Evolutionary conservation across 2,329 filamentous ascomycete genomes (phyloP).

Genomic region (Tolypocladium amazonense): DNA sequence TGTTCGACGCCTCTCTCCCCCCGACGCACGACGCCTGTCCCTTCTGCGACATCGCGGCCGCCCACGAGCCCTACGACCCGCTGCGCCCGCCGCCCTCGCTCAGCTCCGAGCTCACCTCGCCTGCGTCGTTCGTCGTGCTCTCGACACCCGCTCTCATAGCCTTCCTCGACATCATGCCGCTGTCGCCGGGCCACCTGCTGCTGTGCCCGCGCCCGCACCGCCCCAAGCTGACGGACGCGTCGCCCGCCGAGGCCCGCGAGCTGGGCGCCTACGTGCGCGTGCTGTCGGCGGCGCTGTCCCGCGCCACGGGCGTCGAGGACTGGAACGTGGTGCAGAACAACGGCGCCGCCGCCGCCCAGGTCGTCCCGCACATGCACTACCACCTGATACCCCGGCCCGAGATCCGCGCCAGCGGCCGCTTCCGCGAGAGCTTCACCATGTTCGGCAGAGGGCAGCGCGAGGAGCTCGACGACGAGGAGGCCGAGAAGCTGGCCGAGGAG

Average conservation of each 20-base stretch:
- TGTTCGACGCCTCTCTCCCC: constrained; percentile 25
- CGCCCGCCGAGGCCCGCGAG: constrained; percentile 50
- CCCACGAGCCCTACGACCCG: constrained; percentile 38
- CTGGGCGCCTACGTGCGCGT: constrained; percentile 60
- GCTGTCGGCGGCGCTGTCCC: constrained; percentile 59
- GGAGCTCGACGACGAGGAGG: constrained; percentile 70
- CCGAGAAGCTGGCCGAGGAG: constrained; percentile 43
- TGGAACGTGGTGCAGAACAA: constrained; percentile 99
- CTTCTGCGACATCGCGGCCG: constrained; percentile 48
- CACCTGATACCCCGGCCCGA: constrained; percentile 84
- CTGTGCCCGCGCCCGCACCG: constrained; percentile 70
- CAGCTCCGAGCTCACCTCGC: constrained; percentile 23
- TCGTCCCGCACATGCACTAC: constrained; percentile 89
- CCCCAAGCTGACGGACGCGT: constrained; percentile 65
- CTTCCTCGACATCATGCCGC: constrained; percentile 88
- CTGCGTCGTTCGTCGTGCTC: constrained; percentile 56
- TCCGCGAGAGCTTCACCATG: constrained; percentile 66
- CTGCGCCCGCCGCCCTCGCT: constrained; percentile 27
- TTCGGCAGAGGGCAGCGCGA: constrained; percentile 64
- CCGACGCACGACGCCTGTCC: constrained; percentile 35
- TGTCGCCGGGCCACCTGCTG: constrained; percentile 73
- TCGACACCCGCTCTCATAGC: constrained; percentile 69
- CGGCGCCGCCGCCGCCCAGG: constrained; percentile 77
- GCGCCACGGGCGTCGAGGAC: constrained; percentile 61
- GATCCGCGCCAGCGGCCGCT: constrained; percentile 40